Conservation (phyloP, 768 basidiomycete genomes). For the Lentinula edodes region DNA sequence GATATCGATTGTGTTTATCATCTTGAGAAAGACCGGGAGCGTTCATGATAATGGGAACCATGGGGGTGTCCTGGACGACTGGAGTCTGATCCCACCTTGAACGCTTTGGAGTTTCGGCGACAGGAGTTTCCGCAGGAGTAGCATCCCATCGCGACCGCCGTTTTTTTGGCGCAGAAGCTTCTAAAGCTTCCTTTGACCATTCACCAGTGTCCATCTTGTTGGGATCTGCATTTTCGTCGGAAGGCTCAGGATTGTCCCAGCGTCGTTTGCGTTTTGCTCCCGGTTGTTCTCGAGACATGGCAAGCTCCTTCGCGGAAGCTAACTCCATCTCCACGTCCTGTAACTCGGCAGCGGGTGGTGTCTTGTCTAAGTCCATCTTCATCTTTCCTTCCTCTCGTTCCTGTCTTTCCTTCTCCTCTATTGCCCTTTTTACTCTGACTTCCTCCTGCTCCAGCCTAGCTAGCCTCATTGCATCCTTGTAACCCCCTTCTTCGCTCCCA, state of each 20-base stretch:
- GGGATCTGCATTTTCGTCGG: slow-evolving; percentile 62
- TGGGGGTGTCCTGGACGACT: slow-evolving; percentile 55
- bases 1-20: slow-evolving; percentile 94
- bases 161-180: slow-evolving; percentile 78
- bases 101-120: slow-evolving; percentile 72
- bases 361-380: slow-evolving; percentile 89
- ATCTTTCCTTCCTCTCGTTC: slow-evolving; percentile 66
- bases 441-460: slow-evolving; percentile 93
- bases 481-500: slow-evolving; percentile 74
- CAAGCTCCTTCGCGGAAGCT: slow-evolving; percentile 45
- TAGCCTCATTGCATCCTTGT: slow-evolving; percentile 94
- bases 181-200: slow-evolving; percentile 73
- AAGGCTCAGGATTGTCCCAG: slow-evolving; percentile 68
- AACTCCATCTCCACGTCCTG: slow-evolving; percentile 66
- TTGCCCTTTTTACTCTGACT: slow-evolving; percentile 70
- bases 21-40: slow-evolving; percentile 83
- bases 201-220: slow-evolving; percentile 55
- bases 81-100: slow-evolving; percentile 99
- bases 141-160: slow-evolving; percentile 97
- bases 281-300: slow-evolving; percentile 17
- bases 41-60: slow-evolving; percentile 84
- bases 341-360: slow-evolving; percentile 79
- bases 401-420: slow-evolving; percentile 83
- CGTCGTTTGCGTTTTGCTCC: slow-evolving; percentile 70
- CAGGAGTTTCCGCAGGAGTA: slow-evolving; percentile 65